phyloP scores from a whole-genome alignment of 805 yeast genomes.

The Saturnispora sekii region DNA sequence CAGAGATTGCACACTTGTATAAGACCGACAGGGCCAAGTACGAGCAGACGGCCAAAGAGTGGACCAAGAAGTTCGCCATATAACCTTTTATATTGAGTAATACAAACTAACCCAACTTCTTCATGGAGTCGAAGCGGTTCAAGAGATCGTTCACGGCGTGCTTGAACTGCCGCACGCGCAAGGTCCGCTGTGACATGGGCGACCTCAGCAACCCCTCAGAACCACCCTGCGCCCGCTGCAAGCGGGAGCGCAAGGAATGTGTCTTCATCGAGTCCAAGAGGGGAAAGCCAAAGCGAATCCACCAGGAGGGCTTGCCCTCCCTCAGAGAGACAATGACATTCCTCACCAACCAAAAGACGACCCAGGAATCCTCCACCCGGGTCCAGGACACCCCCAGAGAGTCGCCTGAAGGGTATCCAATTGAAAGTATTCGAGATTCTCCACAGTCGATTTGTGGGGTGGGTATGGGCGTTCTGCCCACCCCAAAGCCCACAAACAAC shows the following conservation, averaged over 20 bases:
- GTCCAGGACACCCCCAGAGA: not conserved
- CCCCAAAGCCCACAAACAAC: slow-evolving; percentile 14
- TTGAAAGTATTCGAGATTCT: too few relatives aligned
- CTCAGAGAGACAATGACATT: not conserved
- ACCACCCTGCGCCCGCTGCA: slow-evolving; percentile 82
- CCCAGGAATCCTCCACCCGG: not conserved
- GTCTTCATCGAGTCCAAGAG: slow-evolving; percentile 46
- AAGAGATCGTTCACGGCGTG: slow-evolving; percentile 76
- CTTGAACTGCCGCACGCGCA: slow-evolving; percentile 71
- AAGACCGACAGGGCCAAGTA: slow-evolving; percentile 89
- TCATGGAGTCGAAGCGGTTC: slow-evolving; percentile 25
- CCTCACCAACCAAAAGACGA: too few relatives aligned
- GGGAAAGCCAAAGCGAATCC: slow-evolving; percentile 29
- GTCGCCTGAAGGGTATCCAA: too few relatives aligned
- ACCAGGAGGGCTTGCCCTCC: not conserved
- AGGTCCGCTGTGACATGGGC: slow-evolving; percentile 82
- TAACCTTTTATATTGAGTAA: slow-evolving; percentile 22
- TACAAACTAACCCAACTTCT: not conserved
- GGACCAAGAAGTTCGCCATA: slow-evolving; percentile 98
- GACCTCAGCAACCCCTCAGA: slow-evolving; percentile 58
- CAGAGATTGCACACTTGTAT: slow-evolving; percentile 95
- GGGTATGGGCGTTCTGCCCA: too few relatives aligned
- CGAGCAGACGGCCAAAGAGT: slow-evolving; percentile 95
- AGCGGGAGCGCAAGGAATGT: slow-evolving; percentile 75
- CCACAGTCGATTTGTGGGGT: too few relatives aligned